Base-by-base conservation (phyloP, 192 early-diverging fungal genomes). In the Helicostylum pulchrum region DNA sequence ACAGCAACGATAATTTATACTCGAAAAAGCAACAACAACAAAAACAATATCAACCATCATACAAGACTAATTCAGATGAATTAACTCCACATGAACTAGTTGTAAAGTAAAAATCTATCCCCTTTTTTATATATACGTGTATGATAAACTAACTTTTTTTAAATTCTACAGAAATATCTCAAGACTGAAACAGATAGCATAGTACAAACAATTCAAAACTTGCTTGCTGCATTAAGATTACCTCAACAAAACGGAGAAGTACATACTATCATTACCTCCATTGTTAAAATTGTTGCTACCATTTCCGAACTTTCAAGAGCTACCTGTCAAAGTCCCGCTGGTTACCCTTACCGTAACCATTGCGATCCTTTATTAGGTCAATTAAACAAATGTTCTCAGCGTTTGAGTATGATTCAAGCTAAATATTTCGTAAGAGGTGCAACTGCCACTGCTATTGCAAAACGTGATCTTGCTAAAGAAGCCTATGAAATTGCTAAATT, bases 401-500 rank as follows among this genome's bases (percentile, higher is more conserved):
- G 57, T 23, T 36, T 59, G 4, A 44, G 32, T 9, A 23, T 7
- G 19, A 59, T 59, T 19, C 57, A 59, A 45, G 42, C 57, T 9
- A 59, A 59, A n/a, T 7, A 45, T 4, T 59, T 59, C 15, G 36
- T 19, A 12, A 20, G 57, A 45, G 57, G 57, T 23, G 43, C 82
- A 57, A 73, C 84, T 31, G 72, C 84, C 2, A 76, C 78, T 51
- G 84, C 85, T 36, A 90, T 85, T 65, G 79, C 82, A 59, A 98
- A 95, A 76, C 92, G 92, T 74, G 76, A 88, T 59, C 75, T 98
- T 53, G 92, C 92, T 3, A 88, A 85, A 53, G 90, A 89, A 4
- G 74, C 86, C 52, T 93, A 93, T 78, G 93, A 98, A 65, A 91
- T 98, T 71, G 94, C 92, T 12, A 92, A 91, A 78, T 88, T 78